Conservation (phyloP, 192 early-diverging fungal species). For the Dissophora ornata region DNA sequence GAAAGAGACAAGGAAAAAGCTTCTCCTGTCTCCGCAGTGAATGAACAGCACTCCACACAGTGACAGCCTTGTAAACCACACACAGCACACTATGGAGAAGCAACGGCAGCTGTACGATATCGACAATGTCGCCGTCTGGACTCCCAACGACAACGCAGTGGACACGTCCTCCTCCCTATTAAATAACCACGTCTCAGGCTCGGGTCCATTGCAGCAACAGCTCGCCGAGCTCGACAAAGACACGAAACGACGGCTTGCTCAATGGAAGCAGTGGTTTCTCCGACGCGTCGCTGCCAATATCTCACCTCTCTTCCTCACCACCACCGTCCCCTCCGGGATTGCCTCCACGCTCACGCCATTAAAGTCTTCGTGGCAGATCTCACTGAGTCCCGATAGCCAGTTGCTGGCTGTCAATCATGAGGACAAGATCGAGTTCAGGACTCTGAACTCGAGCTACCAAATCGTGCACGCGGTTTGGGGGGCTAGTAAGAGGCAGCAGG, state of each 20-base stretch:
- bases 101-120: slow-evolving; percentile 54
- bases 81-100: slow-evolving; percentile 31
- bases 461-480: slow-evolving; percentile 51
- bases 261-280: slow-evolving; percentile 39
- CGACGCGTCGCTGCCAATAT: slow-evolving; percentile 42
- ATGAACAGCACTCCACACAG: too few relatives aligned
- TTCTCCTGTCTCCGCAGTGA: too few relatives aligned
- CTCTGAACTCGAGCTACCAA: slow-evolving; percentile 53
- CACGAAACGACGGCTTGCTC: slow-evolving; percentile 15
- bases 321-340: slow-evolving; percentile 56
- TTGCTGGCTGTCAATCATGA: slow-evolving; percentile 57
- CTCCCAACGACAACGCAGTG: slow-evolving; percentile 45
- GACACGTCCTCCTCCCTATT: neutral
- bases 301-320: slow-evolving; percentile 50
- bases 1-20: too few relatives aligned
- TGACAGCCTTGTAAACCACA: too few relatives aligned
- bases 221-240: slow-evolving; percentile 24
- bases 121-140: slow-evolving; percentile 54
- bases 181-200: too few relatives aligned
- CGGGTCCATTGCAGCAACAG: slow-evolving; percentile 16
- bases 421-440: slow-evolving; percentile 57
- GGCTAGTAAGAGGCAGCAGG: slow-evolving; percentile 17
- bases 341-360: slow-evolving; percentile 47
- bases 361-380: slow-evolving; percentile 47
- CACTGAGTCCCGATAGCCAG: slow-evolving; percentile 49